Percentiles rank a stretch among this genome's conserved stretches.
phyloP scores from a whole-genome alignment of 2,329 filamentous ascomycete species.

The Fusarium sp. region DNA sequence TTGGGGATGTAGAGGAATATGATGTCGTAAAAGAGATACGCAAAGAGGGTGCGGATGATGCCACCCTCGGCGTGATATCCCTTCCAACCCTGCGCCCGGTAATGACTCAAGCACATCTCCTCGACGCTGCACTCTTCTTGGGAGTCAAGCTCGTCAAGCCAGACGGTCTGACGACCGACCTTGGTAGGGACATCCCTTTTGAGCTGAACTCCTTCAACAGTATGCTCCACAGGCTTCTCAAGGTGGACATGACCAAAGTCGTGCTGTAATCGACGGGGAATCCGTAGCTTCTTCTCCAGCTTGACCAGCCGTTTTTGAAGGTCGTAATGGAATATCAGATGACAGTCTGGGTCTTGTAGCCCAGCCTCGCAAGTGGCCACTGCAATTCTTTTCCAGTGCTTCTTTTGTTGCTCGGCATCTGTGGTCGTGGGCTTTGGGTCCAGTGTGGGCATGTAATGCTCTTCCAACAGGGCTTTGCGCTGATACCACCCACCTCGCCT shows the following conservation, averaged over 20 bases:
- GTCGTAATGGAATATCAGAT: slow-evolving; percentile 94
- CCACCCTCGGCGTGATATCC: slow-evolving; percentile 95
- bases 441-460: slow-evolving; percentile 87
- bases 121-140: slow-evolving; percentile 87
- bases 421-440: slow-evolving; percentile 55
- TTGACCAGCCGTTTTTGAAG: slow-evolving; percentile 94
- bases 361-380: slow-evolving; percentile 86
- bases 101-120: slow-evolving; percentile 91
- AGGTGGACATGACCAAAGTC: slow-evolving; percentile 90
- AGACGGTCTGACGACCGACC: slow-evolving; percentile 71
- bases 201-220: slow-evolving; percentile 81
- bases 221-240: slow-evolving; percentile 79
- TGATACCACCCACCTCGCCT: slow-evolving; percentile 95
- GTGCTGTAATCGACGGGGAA: slow-evolving; percentile 88
- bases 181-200: slow-evolving; percentile 66
- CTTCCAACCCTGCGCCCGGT: slow-evolving; percentile 87
- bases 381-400: slow-evolving; percentile 83
- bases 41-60: slow-evolving; percentile 90
- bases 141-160: slow-evolving; percentile 81
- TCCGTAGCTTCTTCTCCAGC: slow-evolving; percentile 84
- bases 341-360: slow-evolving; percentile 88
- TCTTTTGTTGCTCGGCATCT: slow-evolving; percentile 71
- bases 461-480: slow-evolving; percentile 91
- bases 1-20: slow-evolving; percentile 94
- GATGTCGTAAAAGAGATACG: slow-evolving; percentile 92